A percentile compares a stretch with the other conserved stretches of the same genome.
These are phyloP conservation scores for Solanum appendiculatum DNA, from an alignment of 257 asterid species.

Conservation along the genomic window DNA sequence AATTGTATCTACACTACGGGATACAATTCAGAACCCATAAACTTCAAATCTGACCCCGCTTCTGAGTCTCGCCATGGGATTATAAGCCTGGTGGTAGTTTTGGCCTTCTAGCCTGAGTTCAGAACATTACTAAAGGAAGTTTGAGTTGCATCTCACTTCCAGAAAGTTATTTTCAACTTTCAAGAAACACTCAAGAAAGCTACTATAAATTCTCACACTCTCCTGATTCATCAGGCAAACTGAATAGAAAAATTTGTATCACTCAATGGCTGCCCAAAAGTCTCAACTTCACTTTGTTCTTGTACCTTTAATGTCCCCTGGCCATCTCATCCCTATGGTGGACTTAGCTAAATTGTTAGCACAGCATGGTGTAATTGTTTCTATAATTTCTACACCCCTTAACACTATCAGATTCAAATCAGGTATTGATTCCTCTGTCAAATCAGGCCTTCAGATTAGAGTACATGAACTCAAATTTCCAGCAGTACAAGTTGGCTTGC, in stretches of 20 bases:
- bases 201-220: neutral
- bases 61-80: neutral
- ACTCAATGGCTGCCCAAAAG: conserved; percentile 4
- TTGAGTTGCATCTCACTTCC: neutral
- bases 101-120: neutral
- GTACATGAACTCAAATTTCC: conserved; percentile 31
- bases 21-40: neutral
- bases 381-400: conserved; percentile 39
- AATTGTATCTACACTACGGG: neutral
- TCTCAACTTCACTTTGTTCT: conserved; percentile 40
- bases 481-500: conserved; percentile 33
- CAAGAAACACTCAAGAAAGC: neutral
- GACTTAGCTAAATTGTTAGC: conserved; percentile 65
- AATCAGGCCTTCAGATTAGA: conserved; percentile 26
- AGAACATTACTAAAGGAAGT: neutral
- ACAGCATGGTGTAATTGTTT: conserved; percentile 10
- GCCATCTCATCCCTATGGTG: conserved; percentile 73
- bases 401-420: conserved; percentile 20
- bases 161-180: neutral
- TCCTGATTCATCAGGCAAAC: neutral
- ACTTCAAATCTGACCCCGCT: neutral
- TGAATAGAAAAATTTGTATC: neutral
- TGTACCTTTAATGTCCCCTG: conserved; percentile 62
- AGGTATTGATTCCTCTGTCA: conserved; percentile 11
- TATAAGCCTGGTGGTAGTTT: neutral